Percentiles rank a stretch among this genome's conserved stretches.
These are phyloP conservation scores for Botrytis porri DNA, from an alignment of 2,329 filamentous ascomycete species.

Conservation along the genomic window DNA sequence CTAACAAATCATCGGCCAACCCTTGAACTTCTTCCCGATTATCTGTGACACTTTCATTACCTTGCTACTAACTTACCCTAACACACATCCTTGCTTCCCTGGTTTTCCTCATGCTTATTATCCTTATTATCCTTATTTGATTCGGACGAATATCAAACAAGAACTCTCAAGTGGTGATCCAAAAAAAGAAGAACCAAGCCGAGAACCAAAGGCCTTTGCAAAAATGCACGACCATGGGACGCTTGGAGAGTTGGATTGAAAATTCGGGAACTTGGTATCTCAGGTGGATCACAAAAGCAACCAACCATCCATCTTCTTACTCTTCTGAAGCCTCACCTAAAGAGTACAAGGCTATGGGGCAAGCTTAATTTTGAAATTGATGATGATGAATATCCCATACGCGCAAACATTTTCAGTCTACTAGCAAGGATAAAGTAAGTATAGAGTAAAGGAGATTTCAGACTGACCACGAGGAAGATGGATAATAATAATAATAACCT, in stretches of 20 bases:
- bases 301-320: background rate
- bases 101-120: background rate
- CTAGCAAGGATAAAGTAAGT: background rate
- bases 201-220: background rate
- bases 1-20: no score
- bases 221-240: background rate
- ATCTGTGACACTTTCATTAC: background rate
- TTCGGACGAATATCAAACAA: background rate
- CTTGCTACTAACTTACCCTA: background rate
- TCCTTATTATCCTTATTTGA: background rate
- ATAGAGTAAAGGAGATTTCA: background rate
- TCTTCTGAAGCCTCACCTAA: background rate
- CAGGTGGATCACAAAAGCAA: background rate
- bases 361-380: background rate
- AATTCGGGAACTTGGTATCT: background rate
- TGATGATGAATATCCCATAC: constrained; percentile 12
- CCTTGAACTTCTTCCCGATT: background rate
- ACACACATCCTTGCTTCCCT: background rate
- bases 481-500: background rate
- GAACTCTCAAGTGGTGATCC: background rate
- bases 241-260: background rate
- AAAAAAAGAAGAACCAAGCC: background rate
- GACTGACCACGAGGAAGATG: background rate
- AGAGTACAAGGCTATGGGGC: background rate
- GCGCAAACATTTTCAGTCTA: background rate